These are phyloP conservation scores for Dysphania ambrosioides DNA, from an alignment of 148 eudicot genomes.

Conservation along the genomic window DNA sequence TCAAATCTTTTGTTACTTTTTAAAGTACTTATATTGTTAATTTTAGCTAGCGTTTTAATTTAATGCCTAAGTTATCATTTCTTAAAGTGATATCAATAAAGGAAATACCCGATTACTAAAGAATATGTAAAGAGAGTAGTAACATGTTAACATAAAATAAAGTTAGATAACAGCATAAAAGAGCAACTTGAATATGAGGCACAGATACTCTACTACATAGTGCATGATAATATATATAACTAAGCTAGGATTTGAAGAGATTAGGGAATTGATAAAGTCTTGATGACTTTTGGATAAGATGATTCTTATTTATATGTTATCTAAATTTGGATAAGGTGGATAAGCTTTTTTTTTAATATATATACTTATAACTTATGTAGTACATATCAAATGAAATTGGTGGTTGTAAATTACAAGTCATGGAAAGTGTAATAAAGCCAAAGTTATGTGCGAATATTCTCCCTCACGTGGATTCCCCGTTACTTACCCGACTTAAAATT, in stretches of 20 bases:
- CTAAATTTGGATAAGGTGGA: slow-evolving; percentile 12
- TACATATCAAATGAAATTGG: not conserved
- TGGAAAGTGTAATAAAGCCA: not conserved
- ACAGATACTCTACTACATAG: no score
- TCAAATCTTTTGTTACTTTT: no score
- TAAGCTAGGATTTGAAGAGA: not conserved
- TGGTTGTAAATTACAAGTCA: not conserved
- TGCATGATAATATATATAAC: not conserved
- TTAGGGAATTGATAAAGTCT: not conserved
- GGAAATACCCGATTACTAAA: no score
- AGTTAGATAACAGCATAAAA: no score
- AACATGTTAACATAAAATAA: no score
- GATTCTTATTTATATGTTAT: not conserved
- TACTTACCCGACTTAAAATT: not conserved
- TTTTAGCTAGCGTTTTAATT: no score
- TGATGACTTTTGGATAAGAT: not conserved
- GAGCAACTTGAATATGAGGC: no score
- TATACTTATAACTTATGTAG: no score
- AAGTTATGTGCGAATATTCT: not conserved
- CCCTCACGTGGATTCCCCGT: slow-evolving; percentile 5
- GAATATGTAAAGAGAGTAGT: no score
- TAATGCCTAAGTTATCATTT: no score
- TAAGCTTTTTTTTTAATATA: not conserved
- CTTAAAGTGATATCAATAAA: no score
- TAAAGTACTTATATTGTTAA: no score